Base-by-base conservation (phyloP, 2,329 filamentous ascomycete genomes). In the Penicillium sp. region DNA sequence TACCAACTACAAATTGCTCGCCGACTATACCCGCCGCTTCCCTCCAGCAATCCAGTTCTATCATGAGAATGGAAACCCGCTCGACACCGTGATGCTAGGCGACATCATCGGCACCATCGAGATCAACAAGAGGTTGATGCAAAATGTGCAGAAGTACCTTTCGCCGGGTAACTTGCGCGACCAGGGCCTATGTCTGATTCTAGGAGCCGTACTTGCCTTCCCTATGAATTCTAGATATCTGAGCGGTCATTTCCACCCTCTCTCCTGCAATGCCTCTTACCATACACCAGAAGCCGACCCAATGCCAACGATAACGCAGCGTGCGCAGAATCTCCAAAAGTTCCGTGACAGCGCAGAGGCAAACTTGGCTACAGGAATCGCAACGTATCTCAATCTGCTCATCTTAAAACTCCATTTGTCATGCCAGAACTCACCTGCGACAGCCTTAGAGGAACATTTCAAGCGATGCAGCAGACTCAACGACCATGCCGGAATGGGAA, bases 21-120 rank as follows among this genome's bases (percentile, higher is more conserved):
- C 53, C 23, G 59, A 64, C 24, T 59, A 57, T 45, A 59, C 51
- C 21, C 53, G 62, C 33, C 62, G 60, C 28, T 62, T 52, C 13
- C 60, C 60, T 8, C 60, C 62, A n/a, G 23, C 41, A 4, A 42
- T 62, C 6, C 60, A 48, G n/a, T 64, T 62, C 43, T 61, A 63
- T 34, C 62, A 63, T 44, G 62, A 64, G 39, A 42, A 44, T 24
- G 57, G 55, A 16, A 52, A 42, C n/a, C 57, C 60, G 2, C 26
- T 52, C 28, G 54, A 59, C 34, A 34, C 47, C 1, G 16, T 45
- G 9, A 56, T 59, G 47, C 34, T 63, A 18, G 45, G 52, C 12
- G 44, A 58, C n/a, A 52, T 62, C 24, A 38, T 49, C 7, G 59
- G 60, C 0, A 45, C 53, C 1, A 49, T 10, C 13, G 54, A 59